phyloP scores from a whole-genome alignment of 768 basidiomycete species.

The Mycena olivaceomarginata region DNA sequence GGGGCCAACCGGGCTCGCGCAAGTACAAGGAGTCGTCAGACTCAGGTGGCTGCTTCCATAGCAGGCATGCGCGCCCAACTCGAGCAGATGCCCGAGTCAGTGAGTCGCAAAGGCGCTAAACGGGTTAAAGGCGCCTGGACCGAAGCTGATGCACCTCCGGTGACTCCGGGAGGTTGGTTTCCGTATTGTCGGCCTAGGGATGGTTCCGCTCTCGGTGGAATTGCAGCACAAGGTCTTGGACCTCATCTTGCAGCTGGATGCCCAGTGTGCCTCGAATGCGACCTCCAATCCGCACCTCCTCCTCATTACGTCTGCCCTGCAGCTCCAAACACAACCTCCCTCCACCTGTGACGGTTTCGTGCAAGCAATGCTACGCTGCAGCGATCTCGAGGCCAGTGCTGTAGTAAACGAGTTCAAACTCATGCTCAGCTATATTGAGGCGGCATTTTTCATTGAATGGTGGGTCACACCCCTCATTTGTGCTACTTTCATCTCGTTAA shows the following conservation, averaged over 20 bases:
- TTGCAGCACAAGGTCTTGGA: background rate
- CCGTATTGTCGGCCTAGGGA: background rate
- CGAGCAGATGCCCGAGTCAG: background rate
- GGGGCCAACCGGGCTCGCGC: no score
- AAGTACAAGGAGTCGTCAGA: no score
- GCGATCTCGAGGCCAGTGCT: background rate
- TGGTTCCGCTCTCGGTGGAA: background rate
- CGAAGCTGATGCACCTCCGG: background rate
- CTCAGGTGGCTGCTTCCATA: no score
- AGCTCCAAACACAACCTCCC: background rate
- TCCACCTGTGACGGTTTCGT: background rate
- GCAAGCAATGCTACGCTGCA: background rate
- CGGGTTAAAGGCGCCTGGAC: background rate
- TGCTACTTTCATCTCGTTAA: background rate
- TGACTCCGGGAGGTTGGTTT: background rate
- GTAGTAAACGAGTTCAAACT: background rate
- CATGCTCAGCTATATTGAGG: conserved; percentile 13
- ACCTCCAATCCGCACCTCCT: background rate
- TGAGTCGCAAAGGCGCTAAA: background rate
- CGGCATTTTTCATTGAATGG: conserved; percentile 16
- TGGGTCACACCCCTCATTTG: background rate
- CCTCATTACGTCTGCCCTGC: background rate
- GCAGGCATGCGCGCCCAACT: no score
- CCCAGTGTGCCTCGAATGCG: no score
- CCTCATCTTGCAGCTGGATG: background rate